A percentile compares a stretch with the other conserved stretches of the same genome.
phyloP scores from a whole-genome alignment of 257 asterid species.

The Jasminum sambac region DNA sequence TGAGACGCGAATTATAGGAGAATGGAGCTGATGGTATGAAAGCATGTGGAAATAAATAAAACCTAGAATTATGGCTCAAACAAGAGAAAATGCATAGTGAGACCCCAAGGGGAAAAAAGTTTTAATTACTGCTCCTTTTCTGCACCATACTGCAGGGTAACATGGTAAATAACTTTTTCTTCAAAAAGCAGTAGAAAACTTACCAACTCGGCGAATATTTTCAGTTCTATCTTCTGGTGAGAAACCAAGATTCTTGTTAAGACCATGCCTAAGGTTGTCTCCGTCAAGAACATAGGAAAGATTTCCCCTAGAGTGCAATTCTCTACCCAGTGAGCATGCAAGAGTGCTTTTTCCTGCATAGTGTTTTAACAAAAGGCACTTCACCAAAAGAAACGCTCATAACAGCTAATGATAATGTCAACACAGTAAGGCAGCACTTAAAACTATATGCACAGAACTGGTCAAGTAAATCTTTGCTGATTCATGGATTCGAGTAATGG shows the following conservation, averaged over 20 bases:
- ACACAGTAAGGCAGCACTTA: neutral
- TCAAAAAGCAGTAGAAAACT: conserved; percentile 28
- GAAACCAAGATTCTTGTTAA: conserved; percentile 87
- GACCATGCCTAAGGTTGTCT: conserved; percentile 94
- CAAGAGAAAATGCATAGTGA: neutral
- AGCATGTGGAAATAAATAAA: neutral
- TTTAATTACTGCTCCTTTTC: neutral
- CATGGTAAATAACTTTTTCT: conserved; percentile 2
- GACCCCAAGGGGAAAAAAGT: conserved; percentile 4
- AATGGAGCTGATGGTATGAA: neutral
- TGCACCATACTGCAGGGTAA: neutral
- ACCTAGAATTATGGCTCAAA: neutral
- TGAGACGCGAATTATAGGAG: neutral
- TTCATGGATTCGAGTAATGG: neutral
- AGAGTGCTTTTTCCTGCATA: conserved; percentile 88
- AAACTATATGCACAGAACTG: neutral
- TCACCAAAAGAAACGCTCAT: neutral
- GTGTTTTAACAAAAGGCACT: conserved; percentile 13
- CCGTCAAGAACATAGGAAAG: conserved; percentile 95
- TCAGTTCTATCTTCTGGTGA: conserved; percentile 83
- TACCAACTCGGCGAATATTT: conserved; percentile 93
- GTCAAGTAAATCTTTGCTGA: neutral
- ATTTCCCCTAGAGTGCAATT: conserved; percentile 76
- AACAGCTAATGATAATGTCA: neutral
- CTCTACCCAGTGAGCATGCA: conserved; percentile 88